Base-by-base conservation (phyloP, 768 basidiomycete genomes). In the Amanita fuliginea region DNA sequence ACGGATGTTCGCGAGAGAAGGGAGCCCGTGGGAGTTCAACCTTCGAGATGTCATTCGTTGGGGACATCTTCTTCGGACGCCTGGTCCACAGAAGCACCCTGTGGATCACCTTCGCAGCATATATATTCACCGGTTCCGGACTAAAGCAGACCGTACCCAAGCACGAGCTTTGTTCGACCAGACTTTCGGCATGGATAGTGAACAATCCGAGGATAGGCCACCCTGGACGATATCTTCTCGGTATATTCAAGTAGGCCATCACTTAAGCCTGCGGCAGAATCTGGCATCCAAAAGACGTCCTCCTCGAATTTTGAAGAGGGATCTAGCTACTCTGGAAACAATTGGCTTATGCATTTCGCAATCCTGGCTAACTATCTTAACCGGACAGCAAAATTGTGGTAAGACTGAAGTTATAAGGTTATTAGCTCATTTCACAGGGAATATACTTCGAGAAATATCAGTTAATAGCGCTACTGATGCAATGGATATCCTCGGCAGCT, bases 1-100 rank as follows among this genome's bases (percentile, higher is more conserved):
- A 46, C 76, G 78, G 16, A 55, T 72, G 2, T 91, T 96, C 61
- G 93, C 77, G 2, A 72, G 78, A 33, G 78, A 85, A 47, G 94
- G 94, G 7, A 74, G 78, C 49, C 96, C 95, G 4, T 99, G 95
- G 95, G 95, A 99, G 61, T 96, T 98, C 71, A 99, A 99, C 62
- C 73, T 99, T 26, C 86, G 95, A 11, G 95, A 99, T 64, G 73
- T 97, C 50, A 77, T 91, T 51, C 80, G 96, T 40, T 96, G 96
- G 94, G 80, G 84, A 30, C 71, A 72, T 0, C 75, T 85, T 34
- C 59, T 81, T 30, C 62, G 62, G 47, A 49, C 62, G 22, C 56
- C 67, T 34, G 43, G 51, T 40, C 53, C 59, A 35, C 51, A 57
- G 40, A 55, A 61, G 24, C 73, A 81, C 59, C 85, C 91, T 3